Base-by-base conservation (phyloP, 768 basidiomycete genomes). In the Mycena indigotica region DNA sequence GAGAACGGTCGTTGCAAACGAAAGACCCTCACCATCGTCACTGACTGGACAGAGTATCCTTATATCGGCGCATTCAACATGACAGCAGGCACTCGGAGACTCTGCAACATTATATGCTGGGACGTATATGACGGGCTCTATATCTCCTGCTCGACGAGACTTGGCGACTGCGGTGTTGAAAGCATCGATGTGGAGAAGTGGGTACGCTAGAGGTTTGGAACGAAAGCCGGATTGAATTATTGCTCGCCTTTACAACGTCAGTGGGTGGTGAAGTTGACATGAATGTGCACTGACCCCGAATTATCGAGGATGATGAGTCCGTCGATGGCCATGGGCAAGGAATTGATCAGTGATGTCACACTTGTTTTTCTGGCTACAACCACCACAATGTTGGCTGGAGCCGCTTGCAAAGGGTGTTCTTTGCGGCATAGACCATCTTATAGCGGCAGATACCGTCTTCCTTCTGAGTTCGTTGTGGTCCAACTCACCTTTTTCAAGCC, bases 201-300 rank as follows among this genome's bases (percentile, higher is more conserved):
- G 88, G 71, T 93, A 94, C 1, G 88, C 85, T 0, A 88, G 72
- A 12, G 88, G 80, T 41, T 84, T 86, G 17, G 86, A 86, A 53
- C 89, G 86, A 74, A 95, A 97, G 38, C 89, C 90, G 28, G 94
- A 94, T 73, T 94, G 91, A 62, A 95, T 91, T 63, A 97, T 89
- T 24, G 94, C 86, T 45, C 84, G 82, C 54, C 84, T 87, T 70
- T 28, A 53, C 55, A 28, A 53, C 70, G 66, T 60, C 56, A 59
- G 58, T 46, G 38, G 54, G 30, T 21, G 23, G 23, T 44, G 41
- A 28, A 38, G 62, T 35, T 66, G 58, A 49, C 40, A 45, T 28
- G 24, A 29, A 51, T 45, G 29, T 13, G 32, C 48, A 79, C 86
- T 68, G 62, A 90, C 90, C 89, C 87, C 61, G 82, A 75, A 62